phyloP scores from a whole-genome alignment of 768 basidiomycete species.

The Tricholomella constricta region DNA sequence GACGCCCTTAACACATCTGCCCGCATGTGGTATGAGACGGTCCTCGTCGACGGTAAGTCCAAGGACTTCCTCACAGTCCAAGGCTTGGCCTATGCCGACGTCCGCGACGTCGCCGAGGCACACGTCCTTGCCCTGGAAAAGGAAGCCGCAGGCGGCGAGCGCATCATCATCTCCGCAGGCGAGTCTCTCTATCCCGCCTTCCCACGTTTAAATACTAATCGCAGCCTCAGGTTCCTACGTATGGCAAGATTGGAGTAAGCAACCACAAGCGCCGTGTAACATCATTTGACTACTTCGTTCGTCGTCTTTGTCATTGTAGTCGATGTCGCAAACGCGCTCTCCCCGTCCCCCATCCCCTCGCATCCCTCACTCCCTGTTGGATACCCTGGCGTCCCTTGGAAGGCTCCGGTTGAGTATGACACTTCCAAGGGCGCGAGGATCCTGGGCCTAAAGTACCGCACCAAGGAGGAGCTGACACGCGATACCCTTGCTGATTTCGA shows the following conservation, averaged over 20 bases:
- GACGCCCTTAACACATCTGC: conserved; percentile 39
- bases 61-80: conserved; percentile 22
- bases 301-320: conserved; percentile 23
- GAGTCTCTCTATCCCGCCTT: neutral
- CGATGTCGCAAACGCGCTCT: conserved; percentile 37
- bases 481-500: conserved; percentile 47
- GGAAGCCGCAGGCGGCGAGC: conserved; percentile 49
- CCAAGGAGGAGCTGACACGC: conserved; percentile 39
- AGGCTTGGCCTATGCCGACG: conserved; percentile 38
- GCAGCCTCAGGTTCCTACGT: conserved; percentile 15
- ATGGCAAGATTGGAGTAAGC: conserved; percentile 33
- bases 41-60: conserved; percentile 23
- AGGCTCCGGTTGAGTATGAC: conserved; percentile 32
- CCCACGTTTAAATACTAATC: neutral
- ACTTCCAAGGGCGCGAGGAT: conserved; percentile 39
- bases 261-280: neutral
- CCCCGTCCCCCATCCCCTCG: conserved; percentile 31
- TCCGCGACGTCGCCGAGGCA: conserved; percentile 51
- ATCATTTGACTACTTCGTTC: neutral
- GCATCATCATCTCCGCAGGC: conserved; percentile 48
- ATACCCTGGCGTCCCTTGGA: conserved; percentile 28
- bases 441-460: conserved; percentile 43
- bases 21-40: conserved; percentile 31
- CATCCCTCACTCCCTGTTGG: conserved; percentile 32
- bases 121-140: conserved; percentile 51